Percentiles rank a stretch among this genome's conserved stretches.
Conservation (phyloP, 768 basidiomycete species). For the Tephrocybe sp. region DNA sequence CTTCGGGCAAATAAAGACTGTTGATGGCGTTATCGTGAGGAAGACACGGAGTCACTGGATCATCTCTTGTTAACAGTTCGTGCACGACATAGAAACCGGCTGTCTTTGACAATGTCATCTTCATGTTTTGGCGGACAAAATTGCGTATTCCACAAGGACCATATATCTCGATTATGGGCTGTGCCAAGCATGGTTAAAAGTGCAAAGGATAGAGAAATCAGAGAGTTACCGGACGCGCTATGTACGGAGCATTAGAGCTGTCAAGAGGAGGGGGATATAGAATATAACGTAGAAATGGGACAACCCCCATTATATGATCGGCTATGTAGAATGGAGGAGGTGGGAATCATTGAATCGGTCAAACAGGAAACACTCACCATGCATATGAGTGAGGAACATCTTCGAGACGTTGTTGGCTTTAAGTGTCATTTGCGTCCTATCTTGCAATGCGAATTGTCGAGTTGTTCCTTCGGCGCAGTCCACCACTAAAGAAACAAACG, state of each 20-base stretch:
- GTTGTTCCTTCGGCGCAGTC: slow-evolving; percentile 83
- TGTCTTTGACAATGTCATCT: slow-evolving; percentile 61
- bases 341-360: neutral
- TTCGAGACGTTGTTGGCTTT: slow-evolving; percentile 51
- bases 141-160: slow-evolving; percentile 76
- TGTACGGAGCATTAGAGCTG: slow-evolving; percentile 10
- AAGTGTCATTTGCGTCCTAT: slow-evolving; percentile 30
- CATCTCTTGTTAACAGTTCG: slow-evolving; percentile 63
- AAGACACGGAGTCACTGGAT: slow-evolving; percentile 51
- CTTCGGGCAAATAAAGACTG: slow-evolving; percentile 25
- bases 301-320: slow-evolving; percentile 74
- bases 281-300: slow-evolving; percentile 59
- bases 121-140: slow-evolving; percentile 70
- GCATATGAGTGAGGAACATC: slow-evolving; percentile 86
- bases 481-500: slow-evolving; percentile 44
- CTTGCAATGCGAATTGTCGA: slow-evolving; percentile 62
- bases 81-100: slow-evolving; percentile 71
- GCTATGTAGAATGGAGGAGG: slow-evolving; percentile 29
- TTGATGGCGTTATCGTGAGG: slow-evolving; percentile 17
- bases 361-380: slow-evolving; percentile 42
- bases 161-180: slow-evolving; percentile 68
- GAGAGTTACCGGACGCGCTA: slow-evolving; percentile 17
- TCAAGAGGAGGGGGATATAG: slow-evolving; percentile 43
- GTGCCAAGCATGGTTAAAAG: neutral
- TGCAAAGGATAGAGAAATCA: slow-evolving; percentile 1